Evolutionary conservation across 2,329 filamentous ascomycete species (phyloP).

Genomic region (Didymella exigua): DNA sequence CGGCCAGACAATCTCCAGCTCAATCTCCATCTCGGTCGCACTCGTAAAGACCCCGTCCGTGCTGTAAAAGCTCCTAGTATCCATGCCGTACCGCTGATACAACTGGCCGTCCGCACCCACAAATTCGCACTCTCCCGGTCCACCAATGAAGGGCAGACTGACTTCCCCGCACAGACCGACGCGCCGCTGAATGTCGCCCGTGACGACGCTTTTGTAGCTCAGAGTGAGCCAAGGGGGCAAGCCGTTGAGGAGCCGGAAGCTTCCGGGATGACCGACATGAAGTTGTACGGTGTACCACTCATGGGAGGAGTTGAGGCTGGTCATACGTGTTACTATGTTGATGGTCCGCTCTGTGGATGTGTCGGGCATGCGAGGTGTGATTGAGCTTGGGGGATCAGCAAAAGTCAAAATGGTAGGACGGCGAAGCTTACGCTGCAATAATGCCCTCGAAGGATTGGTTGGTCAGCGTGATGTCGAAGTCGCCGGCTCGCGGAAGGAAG

Average conservation of each 20-base stretch:
- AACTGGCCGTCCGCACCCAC: not conserved
- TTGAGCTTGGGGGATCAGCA: not conserved
- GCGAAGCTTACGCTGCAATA: not conserved
- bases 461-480: not conserved
- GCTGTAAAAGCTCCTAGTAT: not conserved
- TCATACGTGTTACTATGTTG: not conserved
- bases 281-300: constrained; percentile 4
- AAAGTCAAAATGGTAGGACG: not conserved
- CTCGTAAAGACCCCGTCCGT: not conserved
- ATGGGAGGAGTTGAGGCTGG: not conserved
- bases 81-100: constrained; percentile 3
- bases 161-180: not conserved
- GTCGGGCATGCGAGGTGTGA: not conserved
- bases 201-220: not conserved
- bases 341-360: not conserved
- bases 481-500: not conserved
- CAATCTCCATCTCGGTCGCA: not conserved
- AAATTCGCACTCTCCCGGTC: not conserved
- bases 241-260: not conserved
- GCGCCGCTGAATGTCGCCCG: not conserved
- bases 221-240: not conserved
- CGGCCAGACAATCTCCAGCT: constrained; percentile 2
- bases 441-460: constrained; percentile 1
- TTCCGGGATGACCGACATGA: not conserved
- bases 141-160: not conserved